phyloP scores from a whole-genome alignment of 257 asterid genomes.

The Plantago major region DNA sequence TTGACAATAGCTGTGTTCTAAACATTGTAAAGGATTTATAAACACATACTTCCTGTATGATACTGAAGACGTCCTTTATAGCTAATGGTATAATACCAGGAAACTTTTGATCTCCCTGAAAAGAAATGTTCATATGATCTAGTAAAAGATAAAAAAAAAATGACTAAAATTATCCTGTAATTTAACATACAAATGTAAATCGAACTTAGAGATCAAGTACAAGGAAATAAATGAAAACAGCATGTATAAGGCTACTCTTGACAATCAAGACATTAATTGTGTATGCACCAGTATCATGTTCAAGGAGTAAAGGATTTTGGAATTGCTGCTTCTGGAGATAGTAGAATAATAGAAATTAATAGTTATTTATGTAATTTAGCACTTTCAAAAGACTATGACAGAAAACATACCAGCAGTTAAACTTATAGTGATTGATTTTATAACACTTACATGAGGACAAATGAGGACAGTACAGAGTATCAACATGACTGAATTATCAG shows the following conservation, averaged over 20 bases:
- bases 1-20: conserved; percentile 1
- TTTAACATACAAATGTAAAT: conserved; percentile 10
- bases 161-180: conserved; percentile 6
- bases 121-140: conserved; percentile 19
- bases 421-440: too few relatives aligned
- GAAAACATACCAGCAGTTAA: too few relatives aligned
- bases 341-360: not conserved
- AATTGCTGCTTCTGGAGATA: not conserved
- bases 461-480: too few relatives aligned
- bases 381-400: too few relatives aligned
- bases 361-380: too few relatives aligned
- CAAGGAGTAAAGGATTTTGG: conserved; percentile 15
- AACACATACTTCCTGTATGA: conserved; percentile 88
- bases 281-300: too few relatives aligned
- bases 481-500: too few relatives aligned
- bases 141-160: conserved; percentile 18
- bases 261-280: too few relatives aligned
- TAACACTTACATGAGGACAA: too few relatives aligned
- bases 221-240: conserved; percentile 6
- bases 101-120: conserved; percentile 82
- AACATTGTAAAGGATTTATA: conserved; percentile 19
- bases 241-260: too few relatives aligned
- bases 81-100: conserved; percentile 98
- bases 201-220: not conserved
- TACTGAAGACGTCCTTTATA: conserved; percentile 95